Base-by-base conservation (phyloP, 768 basidiomycete species). In the Jaapia argillacea region DNA sequence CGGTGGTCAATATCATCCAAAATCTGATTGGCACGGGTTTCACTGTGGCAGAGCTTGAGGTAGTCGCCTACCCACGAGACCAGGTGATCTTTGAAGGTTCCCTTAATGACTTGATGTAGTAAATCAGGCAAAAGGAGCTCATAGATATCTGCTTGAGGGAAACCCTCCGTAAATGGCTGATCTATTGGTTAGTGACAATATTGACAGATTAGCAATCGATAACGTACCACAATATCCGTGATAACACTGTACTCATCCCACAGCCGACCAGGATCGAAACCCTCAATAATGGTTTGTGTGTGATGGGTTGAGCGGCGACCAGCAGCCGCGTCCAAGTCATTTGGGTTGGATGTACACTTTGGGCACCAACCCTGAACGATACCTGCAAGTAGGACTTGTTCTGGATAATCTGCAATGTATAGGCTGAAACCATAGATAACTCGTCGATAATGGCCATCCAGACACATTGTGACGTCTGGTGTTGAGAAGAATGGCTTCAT, bases 1-100 rank as follows among this genome's bases (percentile, higher is more conserved):
- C 59, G 43, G 7, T 48, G 48, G 24, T 64, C 61, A 35, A 64
- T 64, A 21, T 66, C 63, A 14, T 43, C 49, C 22, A 66, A 39
- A 18, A 64, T 58, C 27, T 44, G 23, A 2, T 48, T 37, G 6
- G 56, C 60, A 1, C 27, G 12, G 1, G n/a, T 12, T 40, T 50
- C 37, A 1, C 46, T 45, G 27, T 62, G 50, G 6, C 25, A 41
- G 4, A 41, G 7, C 14, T 44, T 35, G 1, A 67, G 41, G 41
- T 62, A 66, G 20, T 52, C 33, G 1, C 36, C 48, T 0, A 66
- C 53, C 65, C 64, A 66, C 2, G 44, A 42, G 2, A 67, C 60
- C 4, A 67, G 48, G 40, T 67, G 65, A 35, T 66, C 65, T 45
- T 66, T 67, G 53, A 66, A 66, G 1, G 55, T 53, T 1, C 61